phyloP scores from a whole-genome alignment of 306 rosid genomes.

The Ochetophila trinervis region DNA sequence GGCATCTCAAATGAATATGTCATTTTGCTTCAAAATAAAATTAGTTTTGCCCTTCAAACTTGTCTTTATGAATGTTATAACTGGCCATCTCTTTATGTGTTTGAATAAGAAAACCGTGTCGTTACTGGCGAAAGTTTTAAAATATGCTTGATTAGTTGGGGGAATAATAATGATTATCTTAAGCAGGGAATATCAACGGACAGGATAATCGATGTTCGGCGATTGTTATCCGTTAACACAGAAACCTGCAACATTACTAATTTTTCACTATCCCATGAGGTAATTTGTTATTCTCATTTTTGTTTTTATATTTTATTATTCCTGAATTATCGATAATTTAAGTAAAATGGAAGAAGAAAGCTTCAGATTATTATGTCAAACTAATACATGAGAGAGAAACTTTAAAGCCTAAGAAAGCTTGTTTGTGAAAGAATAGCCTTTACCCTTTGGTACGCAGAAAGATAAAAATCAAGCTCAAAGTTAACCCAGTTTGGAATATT shows the following conservation, averaged over 20 bases:
- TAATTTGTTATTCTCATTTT: slow-evolving; percentile 15
- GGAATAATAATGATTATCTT: not conserved
- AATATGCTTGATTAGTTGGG: not conserved
- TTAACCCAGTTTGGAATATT: not conserved
- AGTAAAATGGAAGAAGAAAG: no score
- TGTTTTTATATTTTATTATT: not conserved
- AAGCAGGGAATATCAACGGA: slow-evolving; percentile 98
- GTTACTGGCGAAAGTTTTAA: not conserved
- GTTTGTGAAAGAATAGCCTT: not conserved
- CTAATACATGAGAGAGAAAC: no score
- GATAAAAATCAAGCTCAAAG: no score
- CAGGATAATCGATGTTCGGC: slow-evolving; percentile 73
- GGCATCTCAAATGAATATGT: slow-evolving; percentile 1
- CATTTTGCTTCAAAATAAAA: not conserved
- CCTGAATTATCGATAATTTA: no score
- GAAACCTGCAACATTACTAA: slow-evolving; percentile 77
- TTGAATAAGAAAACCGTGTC: not conserved
- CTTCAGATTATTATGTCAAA: no score
- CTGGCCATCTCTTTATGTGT: not conserved
- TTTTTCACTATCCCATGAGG: slow-evolving; percentile 80
- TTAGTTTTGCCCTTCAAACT: not conserved
- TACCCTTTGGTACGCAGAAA: not conserved
- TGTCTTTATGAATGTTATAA: no score
- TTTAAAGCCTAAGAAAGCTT: not conserved
- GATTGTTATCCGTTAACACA: slow-evolving; percentile 58